Evolutionary conservation across 148 eudicot species (phyloP).

Genomic region (Diospyros lotus): DNA sequence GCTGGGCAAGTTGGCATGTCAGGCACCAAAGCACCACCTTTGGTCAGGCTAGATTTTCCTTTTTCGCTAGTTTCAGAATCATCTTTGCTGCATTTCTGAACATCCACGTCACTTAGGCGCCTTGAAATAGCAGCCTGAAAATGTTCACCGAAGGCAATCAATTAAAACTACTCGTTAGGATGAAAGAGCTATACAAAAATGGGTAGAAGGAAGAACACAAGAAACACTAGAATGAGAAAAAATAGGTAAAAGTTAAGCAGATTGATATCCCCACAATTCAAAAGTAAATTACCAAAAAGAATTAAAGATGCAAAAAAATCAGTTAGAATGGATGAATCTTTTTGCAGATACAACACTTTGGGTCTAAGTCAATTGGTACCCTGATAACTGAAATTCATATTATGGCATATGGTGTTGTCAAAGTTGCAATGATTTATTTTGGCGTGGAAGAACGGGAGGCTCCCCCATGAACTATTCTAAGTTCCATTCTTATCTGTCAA

Average conservation of each 20-base stretch:
- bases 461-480: neutral
- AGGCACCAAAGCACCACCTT: slow-evolving; percentile 20
- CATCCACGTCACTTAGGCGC: slow-evolving; percentile 77
- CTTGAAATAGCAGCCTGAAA: slow-evolving; percentile 87
- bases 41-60: slow-evolving; percentile 31
- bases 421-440: neutral
- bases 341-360: no score
- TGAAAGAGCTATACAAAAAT: neutral
- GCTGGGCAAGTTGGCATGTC: slow-evolving; percentile 39
- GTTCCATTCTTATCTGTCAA: neutral
- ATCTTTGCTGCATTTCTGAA: slow-evolving; percentile 39
- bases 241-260: neutral
- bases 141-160: neutral
- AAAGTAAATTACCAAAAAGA: neutral
- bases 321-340: no score
- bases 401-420: neutral
- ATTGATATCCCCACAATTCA: neutral
- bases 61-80: slow-evolving; percentile 45
- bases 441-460: neutral
- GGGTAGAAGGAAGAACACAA: neutral
- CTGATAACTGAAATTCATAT: neutral
- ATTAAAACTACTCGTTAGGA: neutral
- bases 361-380: neutral
- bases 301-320: neutral
- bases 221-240: neutral